Conservation (phyloP, 805 yeast species). For the Kuraishia cidri region DNA sequence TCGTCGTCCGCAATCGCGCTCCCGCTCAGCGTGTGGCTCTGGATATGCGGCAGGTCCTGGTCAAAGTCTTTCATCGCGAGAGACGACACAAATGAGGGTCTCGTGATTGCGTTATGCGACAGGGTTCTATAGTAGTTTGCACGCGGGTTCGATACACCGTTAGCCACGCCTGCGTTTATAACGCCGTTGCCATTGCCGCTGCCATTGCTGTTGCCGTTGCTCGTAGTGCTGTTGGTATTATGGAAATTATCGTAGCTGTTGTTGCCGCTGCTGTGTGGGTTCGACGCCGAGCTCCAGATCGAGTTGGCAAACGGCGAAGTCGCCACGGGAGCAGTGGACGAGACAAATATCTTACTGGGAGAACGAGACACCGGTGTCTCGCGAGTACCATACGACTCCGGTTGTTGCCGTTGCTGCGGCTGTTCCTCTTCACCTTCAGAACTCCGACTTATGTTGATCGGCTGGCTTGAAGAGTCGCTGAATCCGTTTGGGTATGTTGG, state of each 20-base stretch:
- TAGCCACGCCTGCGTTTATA: not conserved
- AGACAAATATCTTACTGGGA: not conserved
- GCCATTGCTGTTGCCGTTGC: conserved; percentile 2
- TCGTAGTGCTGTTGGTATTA: conserved; percentile 2
- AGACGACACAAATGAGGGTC: conserved; percentile 2
- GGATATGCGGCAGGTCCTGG: not conserved
- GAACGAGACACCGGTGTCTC: not conserved
- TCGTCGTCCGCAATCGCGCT: conserved; percentile 11
- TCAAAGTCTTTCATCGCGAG: not conserved
- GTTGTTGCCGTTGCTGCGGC: conserved; percentile 6
- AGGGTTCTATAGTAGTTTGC: conserved; percentile 1
- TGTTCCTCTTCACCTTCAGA: conserved; percentile 7
- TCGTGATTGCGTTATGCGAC: conserved; percentile 1
- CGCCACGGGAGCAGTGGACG: conserved; percentile 1
- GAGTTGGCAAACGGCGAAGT: conserved; percentile 4
- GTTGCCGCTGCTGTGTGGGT: no score
- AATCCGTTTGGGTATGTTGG: no score
- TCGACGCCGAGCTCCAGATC: conserved; percentile 6
- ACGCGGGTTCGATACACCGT: not conserved
- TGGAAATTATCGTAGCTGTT: conserved; percentile 19
- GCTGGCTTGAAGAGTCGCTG: no score
- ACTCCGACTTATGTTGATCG: no score
- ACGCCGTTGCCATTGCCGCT: not conserved
- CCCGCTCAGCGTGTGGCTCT: conserved; percentile 1
- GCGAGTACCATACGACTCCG: conserved; percentile 3